phyloP scores from a whole-genome alignment of 352 stramenopile species.

The Globisporangium canariense region DNA sequence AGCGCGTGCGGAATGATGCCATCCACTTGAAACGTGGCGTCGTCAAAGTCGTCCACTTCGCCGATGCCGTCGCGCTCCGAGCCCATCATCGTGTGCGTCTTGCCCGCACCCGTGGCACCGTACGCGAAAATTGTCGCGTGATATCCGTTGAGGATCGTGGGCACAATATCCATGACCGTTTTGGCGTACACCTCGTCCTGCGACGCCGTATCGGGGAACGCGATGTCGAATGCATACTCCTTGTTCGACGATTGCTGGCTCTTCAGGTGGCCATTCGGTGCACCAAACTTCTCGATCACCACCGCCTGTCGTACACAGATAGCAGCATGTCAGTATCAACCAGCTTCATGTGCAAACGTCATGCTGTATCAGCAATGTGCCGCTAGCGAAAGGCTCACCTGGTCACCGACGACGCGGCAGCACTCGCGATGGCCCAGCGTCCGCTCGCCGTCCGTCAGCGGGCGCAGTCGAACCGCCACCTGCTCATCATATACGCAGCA shows the following conservation, averaged over 20 bases:
- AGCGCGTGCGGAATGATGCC: conserved; percentile 85
- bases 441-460: conserved; percentile 39
- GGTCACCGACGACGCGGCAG: conserved; percentile 50
- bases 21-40: conserved; percentile 39
- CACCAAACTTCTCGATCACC: conserved; percentile 56
- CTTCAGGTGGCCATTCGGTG: conserved; percentile 42
- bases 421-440: conserved; percentile 46
- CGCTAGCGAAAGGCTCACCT: conserved; percentile 23
- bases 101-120: conserved; percentile 56
- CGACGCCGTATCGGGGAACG: conserved; percentile 38
- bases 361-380: neutral
- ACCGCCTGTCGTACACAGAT: conserved; percentile 29
- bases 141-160: conserved; percentile 71
- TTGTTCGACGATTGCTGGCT: conserved; percentile 52
- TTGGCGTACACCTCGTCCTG: conserved; percentile 59
- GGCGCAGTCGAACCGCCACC: conserved; percentile 53
- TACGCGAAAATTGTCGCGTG: conserved; percentile 82
- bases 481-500: conserved; percentile 11
- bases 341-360: neutral
- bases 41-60: conserved; percentile 41
- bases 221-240: conserved; percentile 63
- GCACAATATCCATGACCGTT: conserved; percentile 57
- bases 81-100: conserved; percentile 77
- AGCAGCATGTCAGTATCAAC: neutral
- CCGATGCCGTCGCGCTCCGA: conserved; percentile 50